phyloP scores from a whole-genome alignment of 306 rosid species.

The Acacia confusa region DNA sequence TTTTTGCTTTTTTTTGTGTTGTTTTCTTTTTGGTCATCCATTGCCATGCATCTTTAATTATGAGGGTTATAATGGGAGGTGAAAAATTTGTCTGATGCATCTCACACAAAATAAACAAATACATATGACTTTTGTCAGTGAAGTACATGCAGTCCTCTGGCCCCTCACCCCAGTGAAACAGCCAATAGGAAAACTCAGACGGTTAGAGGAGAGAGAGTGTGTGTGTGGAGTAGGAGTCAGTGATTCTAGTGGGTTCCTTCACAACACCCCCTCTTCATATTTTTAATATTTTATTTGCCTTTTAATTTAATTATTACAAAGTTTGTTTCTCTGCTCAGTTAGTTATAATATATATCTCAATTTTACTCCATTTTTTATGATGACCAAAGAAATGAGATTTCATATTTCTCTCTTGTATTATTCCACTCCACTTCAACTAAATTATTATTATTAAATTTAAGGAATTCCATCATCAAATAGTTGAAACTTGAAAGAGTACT shows the following conservation, averaged over 20 bases:
- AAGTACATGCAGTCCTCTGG: conserved; percentile 49
- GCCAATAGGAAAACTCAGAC: conserved; percentile 69
- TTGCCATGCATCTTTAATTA: conserved; percentile 36
- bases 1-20: too few relatives aligned
- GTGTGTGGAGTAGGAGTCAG: conserved; percentile 89
- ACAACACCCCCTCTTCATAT: conserved; percentile 32
- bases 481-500: not conserved
- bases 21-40: conserved; percentile 22
- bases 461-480: not conserved
- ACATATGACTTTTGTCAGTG: conserved; percentile 26
- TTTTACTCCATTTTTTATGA: not conserved
- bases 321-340: not conserved
- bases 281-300: not conserved
- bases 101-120: conserved; percentile 21
- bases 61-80: conserved; percentile 24
- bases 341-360: not conserved
- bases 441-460: not conserved
- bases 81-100: conserved; percentile 38
- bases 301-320: not conserved
- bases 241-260: conserved; percentile 80
- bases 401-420: not conserved
- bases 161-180: conserved; percentile 36
- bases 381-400: not conserved
- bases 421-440: not conserved
- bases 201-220: conserved; percentile 79